Percentiles rank a stretch among this genome's conserved stretches.
phyloP scores from a whole-genome alignment of 23 red algal species.

The Gracilaria gracilis region DNA sequence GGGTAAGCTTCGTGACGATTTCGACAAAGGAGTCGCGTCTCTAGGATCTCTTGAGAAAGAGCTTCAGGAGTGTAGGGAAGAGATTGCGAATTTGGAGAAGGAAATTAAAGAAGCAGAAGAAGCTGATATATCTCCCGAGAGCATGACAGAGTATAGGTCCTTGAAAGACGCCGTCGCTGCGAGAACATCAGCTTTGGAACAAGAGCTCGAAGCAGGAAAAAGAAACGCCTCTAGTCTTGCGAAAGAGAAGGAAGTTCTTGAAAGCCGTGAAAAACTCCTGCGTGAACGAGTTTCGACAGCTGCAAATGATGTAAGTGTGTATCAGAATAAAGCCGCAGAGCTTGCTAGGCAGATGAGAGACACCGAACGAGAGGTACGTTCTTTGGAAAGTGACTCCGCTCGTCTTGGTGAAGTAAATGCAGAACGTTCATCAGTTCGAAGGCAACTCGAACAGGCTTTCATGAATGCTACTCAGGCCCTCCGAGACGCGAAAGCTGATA shows the following conservation, averaged over 20 bases:
- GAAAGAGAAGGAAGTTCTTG: conserved; percentile 43
- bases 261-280: conserved; percentile 30
- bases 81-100: conserved; percentile 32
- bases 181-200: conserved; percentile 71
- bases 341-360: conserved; percentile 23
- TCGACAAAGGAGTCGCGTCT: conserved; percentile 18
- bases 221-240: conserved; percentile 24
- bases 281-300: conserved; percentile 32
- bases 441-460: conserved; percentile 43
- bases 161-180: conserved; percentile 70
- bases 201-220: conserved; percentile 58
- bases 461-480: conserved; percentile 65
- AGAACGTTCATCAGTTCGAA: conserved; percentile 17
- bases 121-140: conserved; percentile 52
- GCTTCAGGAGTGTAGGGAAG: conserved; percentile 16
- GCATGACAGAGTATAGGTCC: conserved; percentile 75
- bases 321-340: conserved; percentile 34
- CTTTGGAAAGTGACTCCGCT: conserved; percentile 14
- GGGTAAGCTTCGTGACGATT: conserved; percentile 52
- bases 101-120: conserved; percentile 73
- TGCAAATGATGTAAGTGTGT: conserved; percentile 2
- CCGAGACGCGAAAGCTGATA: conserved; percentile 75
- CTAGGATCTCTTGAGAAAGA: conserved; percentile 39
- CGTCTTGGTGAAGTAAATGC: conserved; percentile 41
- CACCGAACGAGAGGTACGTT: conserved; percentile 18